Evolutionary conservation across 805 yeast genomes (phyloP), one percentile per base, ranked within the genome.

Genomic region (Nakazawaea anatomiae): DNA sequence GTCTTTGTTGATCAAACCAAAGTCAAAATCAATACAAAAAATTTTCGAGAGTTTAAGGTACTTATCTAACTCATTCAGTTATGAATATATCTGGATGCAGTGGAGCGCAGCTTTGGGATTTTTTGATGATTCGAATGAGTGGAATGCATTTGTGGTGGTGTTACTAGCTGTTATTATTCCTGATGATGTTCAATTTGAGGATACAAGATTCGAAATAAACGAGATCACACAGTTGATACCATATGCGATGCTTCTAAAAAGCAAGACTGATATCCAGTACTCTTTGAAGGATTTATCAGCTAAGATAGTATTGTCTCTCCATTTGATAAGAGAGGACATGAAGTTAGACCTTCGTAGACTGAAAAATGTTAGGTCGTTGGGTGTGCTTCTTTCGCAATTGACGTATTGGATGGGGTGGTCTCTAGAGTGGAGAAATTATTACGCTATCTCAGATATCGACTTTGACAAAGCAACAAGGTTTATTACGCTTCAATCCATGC

Each of bases 401-500:
- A 75, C 85, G 0, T 57, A 71, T 10, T 80, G 88, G 83, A 78
- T 85, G 80, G 82, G 87, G 5, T 87, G 96, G 96, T 77, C 83
- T 9, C 80, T 73, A 1, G 52, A 58, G 0, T 87, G 96, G 96
- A 61, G 67, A 27, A 58, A 65, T 1, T 82, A 80, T 57, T 89
- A 90, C 61, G 67, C 65, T 56, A 57, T 67, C 3, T 69, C 71
- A 6, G 48, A 46, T 1, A 48, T 46, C 0, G 34, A 42, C 2
- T 57, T 81, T 6, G 84, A 79, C 55, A 56, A 58, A 14, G 58
- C 63, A 1, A 65, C 72, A 1, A 68, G 70, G 39, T 70, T 81
- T 36, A 60, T 75, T 8, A 63, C 61, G 57, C 53, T 58, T 69
- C 75, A 77, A 57, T 70, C 81, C 57, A 55, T 84, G 4, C 70